Evolutionary conservation across 805 yeast species (phyloP), one percentile per base, ranked within the genome.

Genomic region (Monosporozyma yasuniensis): DNA sequence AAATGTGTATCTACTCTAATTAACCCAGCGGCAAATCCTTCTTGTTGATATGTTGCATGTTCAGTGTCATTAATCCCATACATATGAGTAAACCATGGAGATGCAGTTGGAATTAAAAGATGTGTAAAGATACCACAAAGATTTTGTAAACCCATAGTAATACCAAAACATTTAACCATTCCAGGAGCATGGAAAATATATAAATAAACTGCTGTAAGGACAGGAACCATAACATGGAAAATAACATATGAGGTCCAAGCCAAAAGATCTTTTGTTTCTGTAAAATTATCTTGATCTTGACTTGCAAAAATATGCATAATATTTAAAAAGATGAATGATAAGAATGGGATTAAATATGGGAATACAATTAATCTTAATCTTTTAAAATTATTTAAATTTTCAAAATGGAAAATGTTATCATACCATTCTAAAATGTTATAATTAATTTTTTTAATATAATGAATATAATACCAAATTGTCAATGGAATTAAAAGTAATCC

Each of bases 121-220:
- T 82, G 87, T 2, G 87, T 83, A 37, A 73, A 38, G 0, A 81
- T 81, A 22, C 86, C 84, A 1, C 71, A 64, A 11, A 81, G 71
- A 56, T 81, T 83, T 60, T 81, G 87, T 10, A 72, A 47, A 1
- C 89, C 88, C 42, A 83, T 55, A 0, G 79, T 72, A n/a, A 74
- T 57, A 0, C 79, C 68, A 55, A 80, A 83, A 55, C 72, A 67
- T 52, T 74, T 77, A 11, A 80, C 47, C 0, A 79, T 77, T 0
- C 84, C 86, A n/a, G 82, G 84, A 1, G 81, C 73, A 48, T 81
- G 85, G 71, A 81, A 82, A 10, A 81, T 74, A 59, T 82, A 81
- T 14, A 83, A 67, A 68, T 82, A 83, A 18, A 79, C 72, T 0
- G 82, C 78, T 0, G 84, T 79, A 53, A 81, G 62, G 7, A 83